Base-by-base conservation (phyloP, 495 filamentous ascomycete genomes). In the Podospora fimiseda region DNA sequence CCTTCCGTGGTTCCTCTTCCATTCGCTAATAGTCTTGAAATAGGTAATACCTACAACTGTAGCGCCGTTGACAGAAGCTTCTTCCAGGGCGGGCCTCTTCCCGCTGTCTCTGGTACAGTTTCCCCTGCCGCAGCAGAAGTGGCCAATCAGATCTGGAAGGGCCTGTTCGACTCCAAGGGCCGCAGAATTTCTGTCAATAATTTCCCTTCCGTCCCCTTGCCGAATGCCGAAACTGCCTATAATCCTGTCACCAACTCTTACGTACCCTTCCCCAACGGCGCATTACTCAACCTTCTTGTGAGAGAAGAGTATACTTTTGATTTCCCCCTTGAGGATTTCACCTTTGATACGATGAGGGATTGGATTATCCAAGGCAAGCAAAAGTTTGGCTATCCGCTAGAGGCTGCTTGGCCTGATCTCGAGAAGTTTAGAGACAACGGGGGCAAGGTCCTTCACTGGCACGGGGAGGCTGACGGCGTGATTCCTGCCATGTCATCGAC, bases 401-500 rank as follows among this genome's bases (percentile, higher is more conserved):
- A 75, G 56, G 77, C 73, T 4, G 76, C 67, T 6, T 67, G 69
- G 58, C 72, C 76, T 4, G 77, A 81, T 40, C 59, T 80, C 1
- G 67, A 60, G 0, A 42, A 60, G 0, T 79, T 74, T 56, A 66
- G 73, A 20, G 33, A 60, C 8, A 53, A 61, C 2, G 79, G 79
- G 19, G 76, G 76, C 11, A 81, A 81, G 59, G 53, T 82, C 44
- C 55, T 80, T 4, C 74, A 74, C 49, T 71, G 68, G 51, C 78
- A 82, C 52, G 78, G 79, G 24, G 76, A 80, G 59, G 64, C 72
- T 2, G 78, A 80, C 56, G 56, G 58, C 44, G 60, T 59, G 19
- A 75, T 81, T 30, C 75, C 77, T 1, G 64, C 75, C 0, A 73
- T 51, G 14, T 75, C 72, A 1, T 78, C 74, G 0, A 66, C 77